Percentiles rank a stretch among this genome's conserved stretches.
Evolutionary conservation across 2,329 filamentous ascomycete species (phyloP).

Genomic region (Alternaria gansuensis): DNA sequence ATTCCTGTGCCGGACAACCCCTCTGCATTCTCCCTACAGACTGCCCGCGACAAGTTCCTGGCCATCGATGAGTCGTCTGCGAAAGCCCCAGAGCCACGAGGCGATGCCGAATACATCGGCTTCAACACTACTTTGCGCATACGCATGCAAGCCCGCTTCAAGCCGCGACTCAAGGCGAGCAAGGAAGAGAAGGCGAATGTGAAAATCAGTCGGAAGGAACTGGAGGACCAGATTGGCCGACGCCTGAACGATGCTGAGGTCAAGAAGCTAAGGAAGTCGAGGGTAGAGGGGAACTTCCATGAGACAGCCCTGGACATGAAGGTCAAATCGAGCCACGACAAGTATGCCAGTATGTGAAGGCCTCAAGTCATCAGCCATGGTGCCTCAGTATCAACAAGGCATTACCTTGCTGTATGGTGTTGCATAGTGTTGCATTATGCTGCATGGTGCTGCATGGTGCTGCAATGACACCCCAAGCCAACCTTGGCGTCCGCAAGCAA

Average conservation of each 20-base stretch:
- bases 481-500: conserved; percentile 19
- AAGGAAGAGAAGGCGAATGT: conserved; percentile 85
- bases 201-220: conserved; percentile 84
- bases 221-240: conserved; percentile 82
- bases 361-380: neutral
- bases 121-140: conserved; percentile 79
- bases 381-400: neutral
- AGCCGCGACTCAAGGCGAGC: conserved; percentile 78
- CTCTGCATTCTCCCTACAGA: conserved; percentile 78
- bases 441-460: neutral
- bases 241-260: conserved; percentile 86
- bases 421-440: neutral
- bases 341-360: conserved; percentile 44
- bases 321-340: conserved; percentile 79
- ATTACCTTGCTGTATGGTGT: neutral
- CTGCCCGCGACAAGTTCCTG: conserved; percentile 74
- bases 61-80: conserved; percentile 60
- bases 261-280: conserved; percentile 79
- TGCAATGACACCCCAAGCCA: conserved; percentile 1
- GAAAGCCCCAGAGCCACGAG: conserved; percentile 70
- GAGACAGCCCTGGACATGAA: conserved; percentile 86
- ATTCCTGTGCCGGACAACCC: conserved; percentile 69
- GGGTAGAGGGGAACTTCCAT: conserved; percentile 87
- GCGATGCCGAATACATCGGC: conserved; percentile 73
- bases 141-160: conserved; percentile 95